Evolutionary conservation across 1,284 basidiomycete genomes (phyloP).

Genomic region (Sparassis latifolia): DNA sequence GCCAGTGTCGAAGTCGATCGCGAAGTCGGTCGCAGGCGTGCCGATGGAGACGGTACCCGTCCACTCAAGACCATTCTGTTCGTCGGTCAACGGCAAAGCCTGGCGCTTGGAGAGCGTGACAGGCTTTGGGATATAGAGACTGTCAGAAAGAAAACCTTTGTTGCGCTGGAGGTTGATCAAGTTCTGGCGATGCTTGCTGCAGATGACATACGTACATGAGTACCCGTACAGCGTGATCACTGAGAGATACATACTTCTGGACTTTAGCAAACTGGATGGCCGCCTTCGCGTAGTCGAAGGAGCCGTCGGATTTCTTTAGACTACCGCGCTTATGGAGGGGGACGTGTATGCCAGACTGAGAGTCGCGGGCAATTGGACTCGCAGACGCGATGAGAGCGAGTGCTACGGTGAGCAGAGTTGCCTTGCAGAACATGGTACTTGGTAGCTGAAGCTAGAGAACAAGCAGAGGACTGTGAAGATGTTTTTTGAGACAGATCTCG

Average conservation of each 20-base stretch:
- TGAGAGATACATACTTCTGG: conserved; percentile 9
- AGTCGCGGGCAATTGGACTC: conserved; percentile 9
- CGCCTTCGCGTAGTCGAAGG: conserved; percentile 16
- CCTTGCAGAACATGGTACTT: conserved; percentile 18
- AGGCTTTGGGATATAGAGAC: conserved; percentile 11
- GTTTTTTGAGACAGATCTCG: too few relatives aligned
- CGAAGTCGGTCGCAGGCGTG: conserved; percentile 16
- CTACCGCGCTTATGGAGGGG: conserved; percentile 16
- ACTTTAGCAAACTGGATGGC: conserved; percentile 11
- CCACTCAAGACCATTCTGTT: conserved; percentile 18
- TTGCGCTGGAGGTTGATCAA: conserved; percentile 19
- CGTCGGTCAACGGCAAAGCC: conserved; percentile 11
- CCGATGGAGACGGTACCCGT: conserved; percentile 24
- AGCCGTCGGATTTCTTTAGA: conserved; percentile 18
- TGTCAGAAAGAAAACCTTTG: conserved; percentile 8
- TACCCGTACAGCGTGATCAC: not conserved
- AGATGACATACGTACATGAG: not conserved
- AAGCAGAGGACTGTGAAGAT: too few relatives aligned
- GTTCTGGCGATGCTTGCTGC: conserved; percentile 23
- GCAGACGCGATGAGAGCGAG: conserved; percentile 17
- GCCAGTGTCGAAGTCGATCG: conserved; percentile 20
- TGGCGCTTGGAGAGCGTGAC: conserved; percentile 9
- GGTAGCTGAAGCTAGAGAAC: not conserved
- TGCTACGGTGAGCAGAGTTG: conserved; percentile 15
- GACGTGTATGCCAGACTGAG: conserved; percentile 11